Base-by-base conservation (phyloP, 2,329 filamentous ascomycete species). In the Colletotrichum sp. region DNA sequence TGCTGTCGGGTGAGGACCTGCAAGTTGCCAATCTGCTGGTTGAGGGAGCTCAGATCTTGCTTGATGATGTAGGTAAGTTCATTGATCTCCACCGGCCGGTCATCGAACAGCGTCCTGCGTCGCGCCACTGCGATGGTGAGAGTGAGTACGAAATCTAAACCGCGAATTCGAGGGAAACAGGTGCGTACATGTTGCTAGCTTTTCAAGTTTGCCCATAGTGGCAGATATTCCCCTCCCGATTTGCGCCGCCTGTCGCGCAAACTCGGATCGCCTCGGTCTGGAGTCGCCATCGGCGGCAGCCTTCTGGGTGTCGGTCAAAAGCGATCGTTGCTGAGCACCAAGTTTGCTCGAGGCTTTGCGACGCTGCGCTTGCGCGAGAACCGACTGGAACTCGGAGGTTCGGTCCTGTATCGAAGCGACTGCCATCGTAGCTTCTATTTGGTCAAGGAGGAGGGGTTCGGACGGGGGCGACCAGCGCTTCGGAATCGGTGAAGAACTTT, bases 41-140 rank as follows among this genome's bases (percentile, higher is more conserved):
- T 99, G 27, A 92, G 84, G 12, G 89, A 92, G 2, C 95, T 95
- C 69, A 99, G 91, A 82, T 99, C 96, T 88, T 99, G 96, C 87
- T 99, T 99, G 89, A 99, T 98, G 82, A 99, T 95, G 82, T 95
- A 97, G 9, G 95, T 97, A 83, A 98, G 90, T 85, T 98, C 95
- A 82, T 95, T 95, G 83, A 98, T 97, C 86, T 99, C 97, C 71
- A 98, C 95, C 0, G 97, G 96, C 83, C 95, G 92, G 87, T 99
- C 97, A 85, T 99, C 97, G 84, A 99, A 99, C 59, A 99, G 92
- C 12, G 97, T 98, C 86, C 98, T 98, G 82, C 96, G 93, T 85
- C 96, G 96, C n/a, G 97, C 97, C 83, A 99, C 93, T 95, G 77
- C 30, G 13, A 34, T n/a, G 34, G 3, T 13, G 7, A 30, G 15